phyloP scores from a whole-genome alignment of 2,329 filamentous ascomycete species.

The Chalaropsis thielavioides region DNA sequence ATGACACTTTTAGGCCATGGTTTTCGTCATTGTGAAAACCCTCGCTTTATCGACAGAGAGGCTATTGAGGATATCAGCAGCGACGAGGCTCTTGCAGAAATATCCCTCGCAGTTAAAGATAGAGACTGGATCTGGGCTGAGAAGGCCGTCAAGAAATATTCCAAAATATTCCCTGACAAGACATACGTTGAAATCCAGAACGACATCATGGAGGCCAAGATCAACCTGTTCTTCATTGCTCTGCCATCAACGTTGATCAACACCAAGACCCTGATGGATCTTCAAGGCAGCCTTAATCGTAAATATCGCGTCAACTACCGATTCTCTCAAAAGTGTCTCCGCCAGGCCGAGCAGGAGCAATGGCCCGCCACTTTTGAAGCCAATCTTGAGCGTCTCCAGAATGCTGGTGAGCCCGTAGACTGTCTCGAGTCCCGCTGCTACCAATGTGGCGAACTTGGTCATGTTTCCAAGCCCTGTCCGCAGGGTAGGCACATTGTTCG shows the following conservation, averaged over 20 bases:
- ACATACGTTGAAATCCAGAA: slow-evolving; percentile 48
- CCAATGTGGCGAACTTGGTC: slow-evolving; percentile 52
- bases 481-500: slow-evolving; percentile 38
- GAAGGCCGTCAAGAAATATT: slow-evolving; percentile 42
- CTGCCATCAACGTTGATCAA: slow-evolving; percentile 41
- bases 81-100: slow-evolving; percentile 36
- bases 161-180: slow-evolving; percentile 43
- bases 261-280: slow-evolving; percentile 55
- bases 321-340: slow-evolving; percentile 40
- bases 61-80: slow-evolving; percentile 38
- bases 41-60: slow-evolving; percentile 44
- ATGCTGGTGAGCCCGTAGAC: slow-evolving; percentile 50
- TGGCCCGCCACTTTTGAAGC: slow-evolving; percentile 47
- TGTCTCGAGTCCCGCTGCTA: slow-evolving; percentile 44
- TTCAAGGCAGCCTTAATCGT: slow-evolving; percentile 52
- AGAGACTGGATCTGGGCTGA: slow-evolving; percentile 26
- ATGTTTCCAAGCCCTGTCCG: slow-evolving; percentile 44
- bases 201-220: slow-evolving; percentile 38
- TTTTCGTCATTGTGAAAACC: slow-evolving; percentile 40
- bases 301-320: slow-evolving; percentile 51
- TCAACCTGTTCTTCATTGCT: slow-evolving; percentile 48
- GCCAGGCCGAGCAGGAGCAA: slow-evolving; percentile 41
- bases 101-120: slow-evolving; percentile 20
- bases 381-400: slow-evolving; percentile 47
- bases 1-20: slow-evolving; percentile 35